These are phyloP conservation scores for Hylodesmum podocarpum DNA, from an alignment of 306 rosid species.

Conservation along the genomic window DNA sequence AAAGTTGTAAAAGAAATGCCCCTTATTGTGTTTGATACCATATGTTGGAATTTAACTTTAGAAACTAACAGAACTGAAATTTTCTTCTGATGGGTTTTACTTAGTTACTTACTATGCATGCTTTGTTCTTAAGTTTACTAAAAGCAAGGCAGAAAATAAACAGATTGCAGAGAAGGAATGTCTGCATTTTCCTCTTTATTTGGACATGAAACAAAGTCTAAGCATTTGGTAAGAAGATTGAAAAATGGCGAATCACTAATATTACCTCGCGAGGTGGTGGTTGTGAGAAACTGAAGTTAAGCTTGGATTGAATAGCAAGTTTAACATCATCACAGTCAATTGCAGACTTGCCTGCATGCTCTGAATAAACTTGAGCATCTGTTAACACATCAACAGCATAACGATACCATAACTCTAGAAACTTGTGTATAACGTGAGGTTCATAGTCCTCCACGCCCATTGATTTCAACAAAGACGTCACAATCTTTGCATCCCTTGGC, in stretches of 20 bases:
- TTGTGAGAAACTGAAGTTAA: constrained; percentile 86
- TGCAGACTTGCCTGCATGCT: constrained; percentile 78
- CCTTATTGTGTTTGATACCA: neutral
- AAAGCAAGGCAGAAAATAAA: neutral
- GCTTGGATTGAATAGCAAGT: constrained; percentile 93
- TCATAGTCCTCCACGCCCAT: constrained; percentile 92
- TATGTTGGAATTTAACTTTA: neutral
- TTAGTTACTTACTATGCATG: neutral
- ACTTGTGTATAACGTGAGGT: constrained; percentile 76
- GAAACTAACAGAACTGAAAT: neutral
- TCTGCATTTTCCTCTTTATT: neutral
- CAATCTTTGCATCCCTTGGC: constrained; percentile 92
- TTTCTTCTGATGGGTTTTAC: constrained; percentile 12
- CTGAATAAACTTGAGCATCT: constrained; percentile 90
- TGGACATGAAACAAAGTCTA: neutral
- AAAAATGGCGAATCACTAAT: neutral
- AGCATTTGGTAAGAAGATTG: neutral
- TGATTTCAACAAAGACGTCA: constrained; percentile 70
- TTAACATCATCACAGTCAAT: constrained; percentile 87
- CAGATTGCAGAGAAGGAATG: neutral
- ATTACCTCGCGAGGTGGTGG: constrained; percentile 99
- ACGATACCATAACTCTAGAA: constrained; percentile 89
- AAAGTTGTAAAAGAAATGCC: too few relatives aligned
- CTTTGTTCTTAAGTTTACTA: neutral
- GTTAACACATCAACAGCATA: constrained; percentile 77